A percentile compares a stretch with the other conserved stretches of the same genome.
Evolutionary conservation across 441 rosid genomes (phyloP).

Genomic region (Arabidopsis hybrid): DNA sequence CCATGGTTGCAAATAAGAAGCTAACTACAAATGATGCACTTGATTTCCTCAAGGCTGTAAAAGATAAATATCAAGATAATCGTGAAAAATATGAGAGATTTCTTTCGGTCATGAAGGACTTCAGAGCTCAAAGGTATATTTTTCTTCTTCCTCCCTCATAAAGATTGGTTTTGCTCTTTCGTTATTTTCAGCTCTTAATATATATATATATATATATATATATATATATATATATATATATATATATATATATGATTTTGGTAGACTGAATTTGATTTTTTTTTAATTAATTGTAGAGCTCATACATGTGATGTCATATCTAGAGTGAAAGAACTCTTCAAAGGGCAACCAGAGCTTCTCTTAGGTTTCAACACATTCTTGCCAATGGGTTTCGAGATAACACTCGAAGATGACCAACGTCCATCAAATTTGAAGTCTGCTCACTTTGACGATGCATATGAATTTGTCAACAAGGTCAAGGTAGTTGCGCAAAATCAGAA

Average conservation of each 20-base stretch:
- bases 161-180: conserved; percentile 12
- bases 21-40: conserved; percentile 77
- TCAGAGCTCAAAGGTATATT: conserved; percentile 72
- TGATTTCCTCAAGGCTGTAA: conserved; percentile 70
- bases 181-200: not conserved
- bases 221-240: too few relatives aligned
- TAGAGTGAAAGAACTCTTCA: conserved; percentile 86
- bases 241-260: not conserved
- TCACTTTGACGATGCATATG: conserved; percentile 81
- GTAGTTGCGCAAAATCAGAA: conserved; percentile 46
- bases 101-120: conserved; percentile 82
- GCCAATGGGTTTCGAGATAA: conserved; percentile 91
- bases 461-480: conserved; percentile 90
- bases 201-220: too few relatives aligned
- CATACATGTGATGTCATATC: conserved; percentile 83
- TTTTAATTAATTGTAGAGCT: conserved; percentile 49
- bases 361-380: conserved; percentile 91
- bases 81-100: conserved; percentile 75
- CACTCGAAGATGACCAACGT: conserved; percentile 71
- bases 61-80: conserved; percentile 75
- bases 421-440: conserved; percentile 58
- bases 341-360: conserved; percentile 83
- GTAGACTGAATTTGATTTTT: conserved; percentile 21
- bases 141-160: not conserved
- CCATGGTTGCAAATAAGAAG: conserved; percentile 44